A percentile compares a stretch with the other conserved stretches of the same genome.
These are phyloP conservation scores for Globisporangium yorkense DNA, from an alignment of 352 stramenopile genomes.

Conservation along the genomic window DNA sequence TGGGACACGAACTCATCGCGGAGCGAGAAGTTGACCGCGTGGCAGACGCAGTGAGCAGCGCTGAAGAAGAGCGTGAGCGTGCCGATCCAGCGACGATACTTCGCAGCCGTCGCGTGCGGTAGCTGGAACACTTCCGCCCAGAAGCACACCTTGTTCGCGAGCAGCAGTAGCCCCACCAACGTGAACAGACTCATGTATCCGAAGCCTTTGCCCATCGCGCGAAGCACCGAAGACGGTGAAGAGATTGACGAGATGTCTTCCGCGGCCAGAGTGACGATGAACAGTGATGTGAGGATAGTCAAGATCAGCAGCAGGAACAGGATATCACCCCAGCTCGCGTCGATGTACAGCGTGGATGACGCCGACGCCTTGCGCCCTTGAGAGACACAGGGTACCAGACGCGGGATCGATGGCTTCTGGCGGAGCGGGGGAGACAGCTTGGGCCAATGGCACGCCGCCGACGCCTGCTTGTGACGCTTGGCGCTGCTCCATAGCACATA, in stretches of 20 bases:
- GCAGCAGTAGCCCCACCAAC: slow-evolving; percentile 18
- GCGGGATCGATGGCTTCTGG: slow-evolving; percentile 15
- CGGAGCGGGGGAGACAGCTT: slow-evolving; percentile 8
- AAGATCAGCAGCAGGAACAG: slow-evolving; percentile 17
- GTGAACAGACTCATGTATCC: slow-evolving; percentile 24
- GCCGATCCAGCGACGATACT: slow-evolving; percentile 25
- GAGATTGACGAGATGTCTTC: slow-evolving; percentile 8
- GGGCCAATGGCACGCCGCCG: not conserved
- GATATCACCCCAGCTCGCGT: slow-evolving; percentile 18
- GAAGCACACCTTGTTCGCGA: slow-evolving; percentile 11
- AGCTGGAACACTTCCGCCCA: slow-evolving; percentile 26
- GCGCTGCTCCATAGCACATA: slow-evolving; percentile 15
- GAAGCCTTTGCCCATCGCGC: slow-evolving; percentile 18
- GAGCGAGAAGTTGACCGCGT: slow-evolving; percentile 16
- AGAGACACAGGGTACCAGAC: not conserved
- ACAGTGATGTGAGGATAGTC: slow-evolving; percentile 11
- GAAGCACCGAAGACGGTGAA: slow-evolving; percentile 9
- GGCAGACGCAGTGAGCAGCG: slow-evolving; percentile 19
- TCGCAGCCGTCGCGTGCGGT: slow-evolving; percentile 8
- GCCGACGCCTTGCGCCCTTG: not conserved
- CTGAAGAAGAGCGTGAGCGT: slow-evolving; percentile 8
- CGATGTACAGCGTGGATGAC: slow-evolving; percentile 13
- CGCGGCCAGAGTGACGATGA: slow-evolving; percentile 14
- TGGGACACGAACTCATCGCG: slow-evolving; percentile 6
- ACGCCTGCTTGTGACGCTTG: slow-evolving; percentile 5